Evolutionary conservation across 257 asterid genomes (phyloP), one percentile per base, ranked within the genome.

Genomic region (Plantago major): DNA sequence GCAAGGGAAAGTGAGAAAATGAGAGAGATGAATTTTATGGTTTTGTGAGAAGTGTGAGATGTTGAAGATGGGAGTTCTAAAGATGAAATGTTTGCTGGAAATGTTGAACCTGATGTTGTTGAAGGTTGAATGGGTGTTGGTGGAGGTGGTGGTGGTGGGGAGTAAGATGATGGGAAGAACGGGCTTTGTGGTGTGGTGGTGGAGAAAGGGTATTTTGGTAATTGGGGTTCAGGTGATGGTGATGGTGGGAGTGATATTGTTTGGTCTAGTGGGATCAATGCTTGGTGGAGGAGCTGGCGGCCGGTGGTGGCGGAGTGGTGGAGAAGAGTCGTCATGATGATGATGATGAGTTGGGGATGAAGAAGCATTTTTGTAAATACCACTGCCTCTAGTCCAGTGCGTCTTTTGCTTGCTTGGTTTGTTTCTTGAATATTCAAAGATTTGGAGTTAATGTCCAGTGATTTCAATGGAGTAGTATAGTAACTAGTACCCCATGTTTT

Each of bases 21-120:
- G 63, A 91, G 74, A 5, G 78, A 74, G 14, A 88, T 61, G 81
- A 85, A 82, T 63, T 82, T 90, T n/a, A 76, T 62, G 65, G 87
- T 81, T 37, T 67, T 78, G 64, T 65, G 75, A 44, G 90, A 47
- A 40, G 88, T n/a, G 71, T 57, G 75, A n/a, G 86, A 66, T 13
- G 69, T 64, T 56, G 88, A 46, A 26, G 95, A 82, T 8, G 96
- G 96, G 59, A 84, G 78, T 66, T 78, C 84, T 68, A 88, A 84
- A 65, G 96, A 88, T 66, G 98, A 91, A 69, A 91, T 81, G 64
- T 91, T 91, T 55, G 98, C 96, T 14, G 98, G 95, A 38, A 85
- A 81, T n/a, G n/a, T n/a, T n/a, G n/a, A n/a, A n/a, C n/a, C n/a
- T n/a, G n/a, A n/a, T 1, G 91, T 76, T 42, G 84, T 68, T 46